These are phyloP conservation scores for Vitis rupestris DNA, from an alignment of 164 flowering plant species.

Conservation along the genomic window DNA sequence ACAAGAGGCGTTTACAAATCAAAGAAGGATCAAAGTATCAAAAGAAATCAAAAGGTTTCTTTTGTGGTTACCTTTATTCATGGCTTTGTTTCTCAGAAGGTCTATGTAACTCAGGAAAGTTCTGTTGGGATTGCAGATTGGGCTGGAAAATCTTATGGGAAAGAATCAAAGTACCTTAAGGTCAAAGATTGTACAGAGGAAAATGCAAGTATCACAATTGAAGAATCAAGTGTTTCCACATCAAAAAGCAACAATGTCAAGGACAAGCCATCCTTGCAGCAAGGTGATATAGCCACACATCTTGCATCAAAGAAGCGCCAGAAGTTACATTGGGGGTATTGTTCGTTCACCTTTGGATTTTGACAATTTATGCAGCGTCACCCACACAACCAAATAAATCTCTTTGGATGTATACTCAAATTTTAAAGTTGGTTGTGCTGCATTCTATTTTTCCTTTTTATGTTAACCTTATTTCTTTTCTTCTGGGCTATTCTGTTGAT, in stretches of 20 bases:
- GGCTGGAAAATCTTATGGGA: constrained; percentile 12
- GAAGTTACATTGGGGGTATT: constrained; percentile 67
- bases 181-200: constrained; percentile 11
- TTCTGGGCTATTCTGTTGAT: background rate
- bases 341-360: background rate
- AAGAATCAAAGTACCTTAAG: constrained; percentile 1
- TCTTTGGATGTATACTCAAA: background rate
- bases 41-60: constrained; percentile 41
- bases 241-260: constrained; percentile 2
- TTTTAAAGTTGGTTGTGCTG: background rate
- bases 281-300: constrained; percentile 17
- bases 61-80: constrained; percentile 2
- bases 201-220: constrained; percentile 7
- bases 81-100: background rate
- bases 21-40: constrained; percentile 37
- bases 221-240: constrained; percentile 15
- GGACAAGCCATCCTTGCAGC: constrained; percentile 8
- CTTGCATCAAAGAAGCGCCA: constrained; percentile 35
- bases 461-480: background rate
- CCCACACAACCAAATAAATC: background rate
- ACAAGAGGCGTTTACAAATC: constrained; percentile 48
- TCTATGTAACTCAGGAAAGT: background rate
- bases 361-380: no score
- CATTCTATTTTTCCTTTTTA: background rate
- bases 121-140: constrained; percentile 17